Percentiles rank a stretch among this genome's conserved stretches.
phyloP scores from a whole-genome alignment of 2,329 filamentous ascomycete species.

The Xylariaceae sp. region DNA sequence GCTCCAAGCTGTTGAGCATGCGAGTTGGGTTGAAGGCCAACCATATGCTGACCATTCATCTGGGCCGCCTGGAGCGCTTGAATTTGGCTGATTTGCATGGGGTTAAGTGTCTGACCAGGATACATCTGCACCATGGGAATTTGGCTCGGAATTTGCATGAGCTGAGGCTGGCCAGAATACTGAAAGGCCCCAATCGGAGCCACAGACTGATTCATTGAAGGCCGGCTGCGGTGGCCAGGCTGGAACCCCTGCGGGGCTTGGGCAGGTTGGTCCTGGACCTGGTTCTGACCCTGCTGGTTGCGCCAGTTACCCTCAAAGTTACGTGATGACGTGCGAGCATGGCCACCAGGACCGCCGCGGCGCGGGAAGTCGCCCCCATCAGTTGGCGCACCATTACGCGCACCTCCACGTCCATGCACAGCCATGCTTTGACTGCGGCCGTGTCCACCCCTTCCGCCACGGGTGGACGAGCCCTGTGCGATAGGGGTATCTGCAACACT shows the following conservation, averaged over 20 bases:
- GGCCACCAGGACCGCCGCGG: slow-evolving; percentile 61
- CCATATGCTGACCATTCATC: slow-evolving; percentile 69
- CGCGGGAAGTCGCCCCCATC: slow-evolving; percentile 64
- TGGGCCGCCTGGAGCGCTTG: slow-evolving; percentile 89
- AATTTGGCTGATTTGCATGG: slow-evolving; percentile 81
- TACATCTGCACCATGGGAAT: slow-evolving; percentile 83
- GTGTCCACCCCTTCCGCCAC: slow-evolving; percentile 54
- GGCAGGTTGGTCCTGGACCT: slow-evolving; percentile 57
- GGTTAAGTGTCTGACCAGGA: slow-evolving; percentile 76
- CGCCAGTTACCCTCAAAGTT: slow-evolving; percentile 99
- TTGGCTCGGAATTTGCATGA: slow-evolving; percentile 80
- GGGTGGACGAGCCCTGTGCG: slow-evolving; percentile 40
- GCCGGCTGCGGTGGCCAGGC: slow-evolving; percentile 81
- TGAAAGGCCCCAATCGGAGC: slow-evolving; percentile 81
- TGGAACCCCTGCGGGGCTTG: slow-evolving; percentile 70
- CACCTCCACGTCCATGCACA: slow-evolving; percentile 62
- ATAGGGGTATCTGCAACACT: slow-evolving; percentile 39
- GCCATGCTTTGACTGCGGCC: slow-evolving; percentile 90
- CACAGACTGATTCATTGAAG: slow-evolving; percentile 80
- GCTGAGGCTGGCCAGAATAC: slow-evolving; percentile 78
- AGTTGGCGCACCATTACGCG: slow-evolving; percentile 57
- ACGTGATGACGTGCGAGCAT: slow-evolving; percentile 75
- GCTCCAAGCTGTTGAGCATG: slow-evolving; percentile 62
- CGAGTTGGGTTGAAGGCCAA: slow-evolving; percentile 63
- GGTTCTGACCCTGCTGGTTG: slow-evolving; percentile 59